Evolutionary conservation across 208 protist species (phyloP).

Genomic region (Blechomonas ayalai): DNA sequence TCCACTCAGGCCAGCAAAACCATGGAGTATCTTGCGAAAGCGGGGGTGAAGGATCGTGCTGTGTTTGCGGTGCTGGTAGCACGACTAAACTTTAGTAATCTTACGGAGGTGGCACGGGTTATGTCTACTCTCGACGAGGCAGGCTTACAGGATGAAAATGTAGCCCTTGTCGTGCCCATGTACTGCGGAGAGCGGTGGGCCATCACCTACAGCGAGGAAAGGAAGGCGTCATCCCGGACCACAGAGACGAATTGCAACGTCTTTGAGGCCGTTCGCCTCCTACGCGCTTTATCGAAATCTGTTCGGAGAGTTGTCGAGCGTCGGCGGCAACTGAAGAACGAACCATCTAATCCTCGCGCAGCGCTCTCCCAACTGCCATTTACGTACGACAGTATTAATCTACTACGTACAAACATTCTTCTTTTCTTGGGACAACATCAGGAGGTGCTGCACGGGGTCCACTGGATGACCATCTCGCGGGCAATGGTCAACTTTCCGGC

Average conservation of each 20-base stretch:
- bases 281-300: slow-evolving; percentile 73
- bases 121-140: slow-evolving; percentile 65
- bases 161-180: slow-evolving; percentile 56
- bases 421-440: slow-evolving; percentile 62
- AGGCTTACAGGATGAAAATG: slow-evolving; percentile 36
- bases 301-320: slow-evolving; percentile 43
- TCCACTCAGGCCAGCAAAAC: slow-evolving; percentile 71
- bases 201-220: slow-evolving; percentile 1
- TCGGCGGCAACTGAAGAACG: neutral
- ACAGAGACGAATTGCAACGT: slow-evolving; percentile 28
- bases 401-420: slow-evolving; percentile 46
- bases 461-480: slow-evolving; percentile 76
- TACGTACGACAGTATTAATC: slow-evolving; percentile 45
- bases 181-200: slow-evolving; percentile 71
- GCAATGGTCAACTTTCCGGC: slow-evolving; percentile 70
- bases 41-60: slow-evolving; percentile 42
- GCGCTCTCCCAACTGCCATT: slow-evolving; percentile 2
- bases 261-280: slow-evolving; percentile 70
- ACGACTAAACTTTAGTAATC: slow-evolving; percentile 42
- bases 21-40: slow-evolving; percentile 50
- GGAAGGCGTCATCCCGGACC: neutral
- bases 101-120: slow-evolving; percentile 57
- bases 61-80: slow-evolving; percentile 50
- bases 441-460: slow-evolving; percentile 55
- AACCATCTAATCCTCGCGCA: neutral